Conservation (phyloP, 2,329 filamentous ascomycete species). For the Dactylellina cionopaga region DNA sequence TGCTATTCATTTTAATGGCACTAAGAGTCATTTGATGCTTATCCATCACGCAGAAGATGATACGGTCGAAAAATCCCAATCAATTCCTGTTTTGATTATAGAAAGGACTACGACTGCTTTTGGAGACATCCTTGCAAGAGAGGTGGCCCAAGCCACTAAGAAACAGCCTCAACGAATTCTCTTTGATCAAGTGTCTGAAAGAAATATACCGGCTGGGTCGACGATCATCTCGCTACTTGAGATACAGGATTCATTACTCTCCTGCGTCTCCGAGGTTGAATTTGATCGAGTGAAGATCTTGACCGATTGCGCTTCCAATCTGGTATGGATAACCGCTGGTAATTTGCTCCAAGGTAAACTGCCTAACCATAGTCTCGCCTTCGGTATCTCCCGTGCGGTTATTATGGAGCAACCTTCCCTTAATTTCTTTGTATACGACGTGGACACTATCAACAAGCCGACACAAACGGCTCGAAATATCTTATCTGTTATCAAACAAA, state of each 20-base stretch:
- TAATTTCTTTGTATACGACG: conserved; percentile 52
- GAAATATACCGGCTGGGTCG: conserved; percentile 7
- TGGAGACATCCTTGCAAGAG: neutral
- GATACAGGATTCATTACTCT: conserved; percentile 27
- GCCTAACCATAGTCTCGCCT: conserved; percentile 52
- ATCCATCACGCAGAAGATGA: conserved; percentile 1
- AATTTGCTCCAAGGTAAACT: conserved; percentile 32
- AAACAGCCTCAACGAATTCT: conserved; percentile 1
- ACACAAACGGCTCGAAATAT: conserved; percentile 30
- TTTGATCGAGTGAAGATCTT: conserved; percentile 38
- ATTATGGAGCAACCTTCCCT: conserved; percentile 56
- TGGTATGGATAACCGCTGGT: conserved; percentile 54
- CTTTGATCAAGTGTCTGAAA: neutral
- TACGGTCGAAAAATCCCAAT: neutral
- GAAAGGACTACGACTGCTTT: neutral
- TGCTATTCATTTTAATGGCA: no score
- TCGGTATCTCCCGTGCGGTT: conserved; percentile 53
- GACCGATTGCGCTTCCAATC: conserved; percentile 32
- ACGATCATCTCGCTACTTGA: conserved; percentile 45
- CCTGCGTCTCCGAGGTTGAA: conserved; percentile 27
- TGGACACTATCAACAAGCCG: conserved; percentile 39
- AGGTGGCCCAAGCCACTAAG: neutral
- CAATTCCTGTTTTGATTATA: neutral
- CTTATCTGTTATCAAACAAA: conserved; percentile 20
- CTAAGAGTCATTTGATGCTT: no score